phyloP scores from a whole-genome alignment of 805 yeast genomes.

The Metschnikowia amazonensis region DNA sequence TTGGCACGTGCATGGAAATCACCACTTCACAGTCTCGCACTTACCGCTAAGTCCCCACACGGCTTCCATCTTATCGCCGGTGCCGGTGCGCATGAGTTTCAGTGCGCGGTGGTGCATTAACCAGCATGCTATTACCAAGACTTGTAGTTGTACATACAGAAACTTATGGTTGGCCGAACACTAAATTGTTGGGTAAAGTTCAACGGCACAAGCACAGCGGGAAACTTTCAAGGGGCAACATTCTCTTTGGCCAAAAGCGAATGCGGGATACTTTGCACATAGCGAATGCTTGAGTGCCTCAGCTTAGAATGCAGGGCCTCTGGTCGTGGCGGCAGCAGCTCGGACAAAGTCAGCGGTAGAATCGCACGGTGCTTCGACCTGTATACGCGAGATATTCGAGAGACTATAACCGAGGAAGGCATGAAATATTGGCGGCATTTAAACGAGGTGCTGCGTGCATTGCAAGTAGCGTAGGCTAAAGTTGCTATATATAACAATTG shows the following conservation, averaged over 20 bases:
- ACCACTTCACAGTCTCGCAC: too few relatives aligned
- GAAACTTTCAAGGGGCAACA: not conserved
- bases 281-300: too few relatives aligned
- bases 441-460: not conserved
- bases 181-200: not conserved
- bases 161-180: slow-evolving; percentile 1
- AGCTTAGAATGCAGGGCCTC: too few relatives aligned
- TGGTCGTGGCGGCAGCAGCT: too few relatives aligned
- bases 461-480: not conserved
- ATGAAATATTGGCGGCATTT: not conserved
- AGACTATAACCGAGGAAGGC: slow-evolving; percentile 3
- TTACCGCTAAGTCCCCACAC: not conserved
- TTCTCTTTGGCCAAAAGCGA: not conserved
- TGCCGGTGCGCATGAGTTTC: not conserved
- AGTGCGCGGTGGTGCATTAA: not conserved
- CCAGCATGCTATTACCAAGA: not conserved
- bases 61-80: not conserved
- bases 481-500: not conserved
- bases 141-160: not conserved
- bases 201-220: slow-evolving; percentile 1
- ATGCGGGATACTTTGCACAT: not conserved
- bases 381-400: slow-evolving; percentile 3
- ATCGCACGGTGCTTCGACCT: not conserved
- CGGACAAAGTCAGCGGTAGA: not conserved
- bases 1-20: too few relatives aligned